Evolutionary conservation across 208 protist genomes (phyloP).

Genomic region (Trypanosomatidae sp.): DNA sequence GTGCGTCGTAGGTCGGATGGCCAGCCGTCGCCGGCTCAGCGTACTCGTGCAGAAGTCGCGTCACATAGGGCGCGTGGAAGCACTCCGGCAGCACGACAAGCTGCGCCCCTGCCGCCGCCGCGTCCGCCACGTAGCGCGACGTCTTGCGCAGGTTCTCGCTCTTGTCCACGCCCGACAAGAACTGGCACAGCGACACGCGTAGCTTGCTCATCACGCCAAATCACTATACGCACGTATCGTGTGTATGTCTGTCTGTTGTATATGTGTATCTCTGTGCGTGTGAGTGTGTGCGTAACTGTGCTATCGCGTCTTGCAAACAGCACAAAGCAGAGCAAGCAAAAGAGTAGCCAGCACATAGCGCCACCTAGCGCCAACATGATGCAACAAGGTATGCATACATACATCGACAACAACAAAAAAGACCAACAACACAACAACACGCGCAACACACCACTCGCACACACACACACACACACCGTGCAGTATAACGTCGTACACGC

Average conservation of each 20-base stretch:
- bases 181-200: slow-evolving; percentile 83
- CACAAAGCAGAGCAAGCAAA: too few species aligned
- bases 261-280: too few species aligned
- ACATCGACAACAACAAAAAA: too few species aligned
- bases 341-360: too few species aligned
- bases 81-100: slow-evolving; percentile 90
- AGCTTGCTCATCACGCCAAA: neutral
- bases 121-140: slow-evolving; percentile 42
- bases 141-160: slow-evolving; percentile 73
- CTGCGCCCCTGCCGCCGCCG: slow-evolving; percentile 61
- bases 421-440: too few species aligned
- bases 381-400: too few species aligned
- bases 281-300: too few species aligned
- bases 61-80: slow-evolving; percentile 94
- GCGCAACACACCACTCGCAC: too few species aligned
- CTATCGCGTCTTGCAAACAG: too few species aligned
- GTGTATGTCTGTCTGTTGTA: slow-evolving; percentile 21
- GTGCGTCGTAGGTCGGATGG: slow-evolving; percentile 63
- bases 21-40: slow-evolving; percentile 73
- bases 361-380: too few species aligned
- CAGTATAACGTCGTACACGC: too few species aligned
- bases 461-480: too few species aligned
- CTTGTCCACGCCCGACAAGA: slow-evolving; percentile 62
- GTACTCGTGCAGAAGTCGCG: slow-evolving; percentile 90
- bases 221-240: neutral